Evolutionary conservation across 768 basidiomycete genomes (phyloP), one percentile per base, ranked within the genome.

Genomic region (Mrakia frigida): DNA sequence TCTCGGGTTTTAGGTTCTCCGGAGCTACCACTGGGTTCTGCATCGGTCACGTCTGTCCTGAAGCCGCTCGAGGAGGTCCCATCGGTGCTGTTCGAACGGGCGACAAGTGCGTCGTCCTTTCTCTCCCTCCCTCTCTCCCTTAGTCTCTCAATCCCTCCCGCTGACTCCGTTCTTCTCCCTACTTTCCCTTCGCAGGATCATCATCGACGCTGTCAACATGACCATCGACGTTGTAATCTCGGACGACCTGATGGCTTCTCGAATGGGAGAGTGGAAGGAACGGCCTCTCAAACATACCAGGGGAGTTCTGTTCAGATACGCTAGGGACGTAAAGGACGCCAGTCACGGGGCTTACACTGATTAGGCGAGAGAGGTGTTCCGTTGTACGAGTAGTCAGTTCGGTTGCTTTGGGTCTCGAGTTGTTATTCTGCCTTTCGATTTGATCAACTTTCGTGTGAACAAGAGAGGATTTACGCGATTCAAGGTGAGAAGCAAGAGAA

Each of bases 81-180:
- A 94, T 95, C 79, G 93, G 92, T 39, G 88, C 94, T 28, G 90
- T 93, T 70, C 85, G 89, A 80, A 92, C 94, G 79, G 93, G 93
- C 7, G 93, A 95, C 82, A 85, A 82, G 56, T 56, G 9, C n/a
- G 56, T 56, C 56, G 53, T 53, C 53, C 56, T 3, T 28, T n/a
- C 6, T 11, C 28, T 28, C n/a, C 10, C 56, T 56, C 3, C 10
- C 4, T 25, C 9, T 25, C n/a, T 25, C 10, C 10, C 56, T 56
- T 2, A 7, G 25, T 56, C 56, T 9, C 56, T 52, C 5, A 7
- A 11, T 11, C 11, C 39, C 50, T 52, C 6, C 23, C 14, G 50
- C 50, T 52, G 50, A 56, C 25, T 28, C 18, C 14, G 3, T 18
- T 56, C 56, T 56, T 25, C 56, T 56, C 56, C 4, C 46, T 21